Evolutionary conservation across 2,329 filamentous ascomycete genomes (phyloP).

Genomic region (Plectosphaerella sp.): DNA sequence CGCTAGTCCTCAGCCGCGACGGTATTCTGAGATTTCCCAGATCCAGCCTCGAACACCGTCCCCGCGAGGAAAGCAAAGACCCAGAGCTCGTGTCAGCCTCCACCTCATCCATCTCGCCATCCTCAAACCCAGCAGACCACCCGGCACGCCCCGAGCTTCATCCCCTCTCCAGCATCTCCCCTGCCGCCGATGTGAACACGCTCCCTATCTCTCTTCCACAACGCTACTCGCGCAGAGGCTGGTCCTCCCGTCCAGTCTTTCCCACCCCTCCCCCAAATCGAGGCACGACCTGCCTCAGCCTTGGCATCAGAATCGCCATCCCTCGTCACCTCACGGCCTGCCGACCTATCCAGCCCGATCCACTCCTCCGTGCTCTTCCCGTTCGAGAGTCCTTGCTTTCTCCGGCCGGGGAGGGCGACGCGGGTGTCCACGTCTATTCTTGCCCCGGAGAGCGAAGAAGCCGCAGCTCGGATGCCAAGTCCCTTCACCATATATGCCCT

Average conservation of each 20-base stretch:
- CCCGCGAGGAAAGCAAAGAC: too few species aligned
- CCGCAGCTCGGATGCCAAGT: too few species aligned
- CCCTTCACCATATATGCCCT: too few species aligned
- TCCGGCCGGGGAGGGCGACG: not conserved
- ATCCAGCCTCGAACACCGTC: too few species aligned
- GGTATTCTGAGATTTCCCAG: too few species aligned
- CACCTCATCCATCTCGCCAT: too few species aligned
- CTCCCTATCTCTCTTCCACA: constrained; percentile 4
- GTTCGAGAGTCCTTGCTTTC: constrained; percentile 6
- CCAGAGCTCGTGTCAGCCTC: too few species aligned
- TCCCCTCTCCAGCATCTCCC: constrained; percentile 10
- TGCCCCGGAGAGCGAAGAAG: not conserved
- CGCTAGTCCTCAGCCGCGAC: too few species aligned
- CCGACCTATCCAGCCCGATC: not conserved
- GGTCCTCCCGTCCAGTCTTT: constrained; percentile 3
- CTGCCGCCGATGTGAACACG: constrained; percentile 15
- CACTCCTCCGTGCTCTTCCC: constrained; percentile 8
- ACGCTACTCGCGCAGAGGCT: constrained; percentile 13
- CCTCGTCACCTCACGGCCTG: too few species aligned
- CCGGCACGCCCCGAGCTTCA: not conserved
- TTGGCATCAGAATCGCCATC: constrained; percentile 1
- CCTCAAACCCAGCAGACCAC: too few species aligned
- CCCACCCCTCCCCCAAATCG: too few species aligned
- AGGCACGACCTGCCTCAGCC: constrained; percentile 8
- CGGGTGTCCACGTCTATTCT: constrained; percentile 14